Evolutionary conservation across 2,329 filamentous ascomycete genomes (phyloP).

Genomic region (Ampelomyces quisqualis): DNA sequence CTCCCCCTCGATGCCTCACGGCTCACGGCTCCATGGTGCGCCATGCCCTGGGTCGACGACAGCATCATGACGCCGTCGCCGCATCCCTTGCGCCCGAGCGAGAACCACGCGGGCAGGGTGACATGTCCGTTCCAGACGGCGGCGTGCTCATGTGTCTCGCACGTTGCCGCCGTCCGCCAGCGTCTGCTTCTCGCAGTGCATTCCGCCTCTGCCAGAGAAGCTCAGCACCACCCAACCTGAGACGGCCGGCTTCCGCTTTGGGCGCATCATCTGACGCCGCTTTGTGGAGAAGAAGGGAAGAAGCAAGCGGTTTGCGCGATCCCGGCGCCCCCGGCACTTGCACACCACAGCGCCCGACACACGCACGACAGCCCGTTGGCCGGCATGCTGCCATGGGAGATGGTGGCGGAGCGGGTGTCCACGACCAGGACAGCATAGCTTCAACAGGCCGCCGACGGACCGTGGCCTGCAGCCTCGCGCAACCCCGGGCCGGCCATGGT

Average conservation of each 20-base stretch:
- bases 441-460: constrained; percentile 26
- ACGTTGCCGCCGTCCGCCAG: constrained; percentile 35
- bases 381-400: constrained; percentile 38
- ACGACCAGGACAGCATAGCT: constrained; percentile 31
- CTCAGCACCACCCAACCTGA: constrained; percentile 27
- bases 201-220: constrained; percentile 27
- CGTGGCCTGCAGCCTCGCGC: constrained; percentile 42
- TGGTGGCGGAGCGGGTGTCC: constrained; percentile 38
- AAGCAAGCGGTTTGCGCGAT: constrained; percentile 24
- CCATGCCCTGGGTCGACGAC: constrained; percentile 14
- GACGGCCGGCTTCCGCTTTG: constrained; percentile 26
- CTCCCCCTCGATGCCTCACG: too few species aligned
- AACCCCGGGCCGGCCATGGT: constrained; percentile 34
- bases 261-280: constrained; percentile 38
- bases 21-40: too few species aligned
- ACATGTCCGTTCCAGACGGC: constrained; percentile 28
- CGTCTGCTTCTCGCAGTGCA: constrained; percentile 34
- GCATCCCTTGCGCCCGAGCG: constrained; percentile 21
- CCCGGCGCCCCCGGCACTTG: constrained; percentile 26
- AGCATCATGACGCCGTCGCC: constrained; percentile 9
- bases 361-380: constrained; percentile 42
- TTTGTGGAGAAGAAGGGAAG: constrained; percentile 26
- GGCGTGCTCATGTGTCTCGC: constrained; percentile 37
- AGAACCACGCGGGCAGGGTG: constrained; percentile 30
- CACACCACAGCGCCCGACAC: constrained; percentile 30